These are phyloP conservation scores for Candida caryicola DNA, from an alignment of 805 yeast species.

Conservation along the genomic window DNA sequence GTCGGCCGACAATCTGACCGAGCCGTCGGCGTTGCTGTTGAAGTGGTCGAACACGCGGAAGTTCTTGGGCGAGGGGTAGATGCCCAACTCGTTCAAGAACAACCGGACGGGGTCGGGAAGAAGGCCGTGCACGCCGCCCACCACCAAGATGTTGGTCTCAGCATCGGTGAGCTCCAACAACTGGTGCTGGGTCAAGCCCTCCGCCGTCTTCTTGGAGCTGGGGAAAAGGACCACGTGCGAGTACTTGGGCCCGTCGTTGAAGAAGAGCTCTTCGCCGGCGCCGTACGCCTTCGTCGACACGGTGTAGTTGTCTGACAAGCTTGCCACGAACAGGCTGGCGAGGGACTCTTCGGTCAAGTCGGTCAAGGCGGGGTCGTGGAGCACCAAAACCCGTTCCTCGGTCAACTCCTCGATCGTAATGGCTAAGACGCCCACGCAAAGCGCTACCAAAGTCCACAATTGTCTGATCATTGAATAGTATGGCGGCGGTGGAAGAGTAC, in stretches of 20 bases:
- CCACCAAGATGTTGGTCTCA: conserved; percentile 74
- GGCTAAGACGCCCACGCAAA: conserved; percentile 3
- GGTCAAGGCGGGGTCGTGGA: conserved; percentile 29
- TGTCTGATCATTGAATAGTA: background rate
- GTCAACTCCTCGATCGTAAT: conserved; percentile 3
- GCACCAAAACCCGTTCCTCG: conserved; percentile 25
- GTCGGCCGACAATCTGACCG: conserved; percentile 29
- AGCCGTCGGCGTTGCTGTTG: conserved; percentile 24
- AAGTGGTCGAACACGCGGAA: conserved; percentile 67
- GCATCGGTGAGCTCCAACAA: conserved; percentile 58
- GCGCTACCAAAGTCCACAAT: background rate
- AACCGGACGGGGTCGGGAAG: conserved; percentile 49
- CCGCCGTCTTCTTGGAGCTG: conserved; percentile 29
- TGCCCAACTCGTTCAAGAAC: conserved; percentile 76
- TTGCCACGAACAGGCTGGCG: conserved; percentile 20
- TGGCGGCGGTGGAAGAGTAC: background rate
- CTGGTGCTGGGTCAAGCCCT: conserved; percentile 27
- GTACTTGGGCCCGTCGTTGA: conserved; percentile 22
- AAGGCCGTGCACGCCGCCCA: conserved; percentile 45
- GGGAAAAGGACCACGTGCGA: conserved; percentile 37
- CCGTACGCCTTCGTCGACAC: conserved; percentile 24
- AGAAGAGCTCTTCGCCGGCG: conserved; percentile 18
- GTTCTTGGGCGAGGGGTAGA: conserved; percentile 77
- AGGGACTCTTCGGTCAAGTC: conserved; percentile 18
- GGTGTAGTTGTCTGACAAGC: conserved; percentile 16